Evolutionary conservation across 345 rosid genomes (phyloP), one percentile per base, ranked within the genome.

Genomic region (Pugionium dolabratum): DNA sequence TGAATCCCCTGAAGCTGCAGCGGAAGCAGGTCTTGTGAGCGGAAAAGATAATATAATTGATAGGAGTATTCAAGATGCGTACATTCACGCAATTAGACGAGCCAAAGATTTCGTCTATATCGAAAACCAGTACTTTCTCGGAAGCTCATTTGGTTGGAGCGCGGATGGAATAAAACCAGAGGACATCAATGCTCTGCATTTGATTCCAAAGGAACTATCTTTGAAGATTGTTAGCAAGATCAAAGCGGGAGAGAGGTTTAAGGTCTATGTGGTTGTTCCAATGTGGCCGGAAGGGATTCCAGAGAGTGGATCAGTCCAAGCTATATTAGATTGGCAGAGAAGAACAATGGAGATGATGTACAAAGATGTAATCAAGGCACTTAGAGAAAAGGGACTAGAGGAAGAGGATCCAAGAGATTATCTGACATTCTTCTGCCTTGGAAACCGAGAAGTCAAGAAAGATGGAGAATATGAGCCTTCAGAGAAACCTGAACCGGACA

Each of bases 271-370:
- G 6, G 95, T 94, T 45, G 86, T 94, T 52, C 99, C 99, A 3
- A 88, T 94, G 99, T 94, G 99, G 97, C 99, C 99, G 2, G 99
- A 94, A 85, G 99, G 99, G 27, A 63, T 83, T 31, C 99, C 99
- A 8, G 99, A 90, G 81, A 82, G 92, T 67, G 96, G 79, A 59
- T 84, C 96, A 3, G 99, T 90, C 25, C 99, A 86, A 78, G 99
- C 97, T 42, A 94, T 94, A 76, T 71, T 94, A 65, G 96, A 94
- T 64, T 94, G 97, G 97, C 99, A 94, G 83, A 86, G 42, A 71
- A 86, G 97, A 71, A 94, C 96, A 8, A 68, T 94, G 99, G 97
- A 88, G 64, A 86, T 90, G 96, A 94, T 94, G 99, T 94, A 94
- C 68, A 85, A 67, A 66, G 96, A 94, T 72, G 48, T 94, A 30